Evolutionary conservation across 805 yeast species (phyloP).

Genomic region (Lipomyces orientalis): DNA sequence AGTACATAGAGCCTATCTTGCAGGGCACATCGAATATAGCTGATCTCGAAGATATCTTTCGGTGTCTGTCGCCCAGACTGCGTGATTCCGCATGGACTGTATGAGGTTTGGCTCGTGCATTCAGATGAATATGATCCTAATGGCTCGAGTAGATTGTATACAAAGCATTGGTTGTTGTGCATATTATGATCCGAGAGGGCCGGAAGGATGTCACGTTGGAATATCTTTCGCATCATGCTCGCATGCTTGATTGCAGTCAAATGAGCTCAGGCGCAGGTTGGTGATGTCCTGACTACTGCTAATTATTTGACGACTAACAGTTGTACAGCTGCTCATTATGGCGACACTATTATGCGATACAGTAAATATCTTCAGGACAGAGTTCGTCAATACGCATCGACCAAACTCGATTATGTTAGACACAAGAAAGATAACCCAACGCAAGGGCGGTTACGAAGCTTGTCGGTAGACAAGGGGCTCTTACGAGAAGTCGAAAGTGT

Average conservation of each 20-base stretch:
- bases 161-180: slow-evolving; percentile 83
- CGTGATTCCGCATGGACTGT: slow-evolving; percentile 85
- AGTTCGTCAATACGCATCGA: slow-evolving; percentile 68
- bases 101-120: slow-evolving; percentile 9
- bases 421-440: slow-evolving; percentile 49
- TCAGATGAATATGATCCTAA: neutral
- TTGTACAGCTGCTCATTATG: slow-evolving; percentile 41
- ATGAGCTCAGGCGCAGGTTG: slow-evolving; percentile 43
- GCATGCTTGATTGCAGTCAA: slow-evolving; percentile 55
- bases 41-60: slow-evolving; percentile 72
- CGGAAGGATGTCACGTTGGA: slow-evolving; percentile 73
- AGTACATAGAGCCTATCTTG: slow-evolving; percentile 91
- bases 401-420: slow-evolving; percentile 77
- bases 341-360: slow-evolving; percentile 61
- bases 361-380: slow-evolving; percentile 71
- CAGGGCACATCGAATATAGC: slow-evolving; percentile 65
- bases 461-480: slow-evolving; percentile 77
- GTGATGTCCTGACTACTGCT: slow-evolving; percentile 38
- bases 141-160: slow-evolving; percentile 58
- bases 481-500: slow-evolving; percentile 85
- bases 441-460: slow-evolving; percentile 59
- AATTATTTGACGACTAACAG: neutral
- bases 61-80: slow-evolving; percentile 63
- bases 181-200: slow-evolving; percentile 92
- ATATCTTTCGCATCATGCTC: slow-evolving; percentile 58